Base-by-base conservation (phyloP, 1,284 basidiomycete species). In the Cutaneotrichosporon cavernicola region DNA sequence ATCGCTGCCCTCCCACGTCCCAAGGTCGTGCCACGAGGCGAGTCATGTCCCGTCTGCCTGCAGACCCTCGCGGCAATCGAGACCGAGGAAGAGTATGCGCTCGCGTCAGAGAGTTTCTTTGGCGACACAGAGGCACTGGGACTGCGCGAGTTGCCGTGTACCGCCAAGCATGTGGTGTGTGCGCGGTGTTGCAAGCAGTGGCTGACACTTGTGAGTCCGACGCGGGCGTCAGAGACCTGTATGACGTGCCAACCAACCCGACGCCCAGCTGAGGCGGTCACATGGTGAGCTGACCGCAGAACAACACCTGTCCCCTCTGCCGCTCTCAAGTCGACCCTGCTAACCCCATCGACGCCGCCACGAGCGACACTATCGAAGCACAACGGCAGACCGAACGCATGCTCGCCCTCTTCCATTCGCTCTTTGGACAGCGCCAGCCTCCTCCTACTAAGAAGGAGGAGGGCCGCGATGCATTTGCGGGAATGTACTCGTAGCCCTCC, bases 401-500 rank as follows among this genome's bases (percentile, higher is more conserved):
- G 59, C 63, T 70, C 49, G 46, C 51, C 8, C 58, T 70, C 8
- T 70, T 70, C 64, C 58, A 65, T 7, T 56, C 58, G 26, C 36
- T 70, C 43, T 68, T 70, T 58, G 65, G 66, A 0, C 62, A n/a
- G 14, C 56, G 56, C 4, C 38, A 10, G 7, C 30, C 57, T 8
- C 43, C 22, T 16, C 31, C 52, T 2, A 21, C 49, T 38, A 21
- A 1, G 13, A 43, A 49, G 30, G 58, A 60, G 10, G 64, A 63
- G 38, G 18, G 86, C 84, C 79, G 56, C 46, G 60, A 55, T 9
- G 34, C 47, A 22, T 60, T 53, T 40, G 32, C 56, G 2, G 60
- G 63, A 38, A 65, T 65, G 63, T 65, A 82, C 79, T 76, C 91
- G 92, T 52, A 92, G 82, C 64, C 10, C 26, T 31, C 50, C 22